Evolutionary conservation across 768 basidiomycete genomes (phyloP).

Genomic region (Termitomyces sp.): DNA sequence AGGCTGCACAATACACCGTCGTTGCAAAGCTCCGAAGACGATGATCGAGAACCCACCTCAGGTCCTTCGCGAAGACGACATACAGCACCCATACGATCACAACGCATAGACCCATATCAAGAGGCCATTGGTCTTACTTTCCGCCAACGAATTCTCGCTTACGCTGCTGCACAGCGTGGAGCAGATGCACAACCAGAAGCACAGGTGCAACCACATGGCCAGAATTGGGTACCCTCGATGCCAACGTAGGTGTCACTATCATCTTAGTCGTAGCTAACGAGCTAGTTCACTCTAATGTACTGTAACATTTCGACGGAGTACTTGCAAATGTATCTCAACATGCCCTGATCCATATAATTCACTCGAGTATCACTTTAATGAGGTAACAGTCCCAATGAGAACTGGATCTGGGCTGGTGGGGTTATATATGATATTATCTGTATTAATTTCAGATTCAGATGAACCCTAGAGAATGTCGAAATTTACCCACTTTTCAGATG

Average conservation of each 20-base stretch:
- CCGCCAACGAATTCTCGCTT: constrained; percentile 9
- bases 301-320: neutral
- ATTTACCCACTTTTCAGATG: too few species aligned
- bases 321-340: neutral
- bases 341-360: neutral
- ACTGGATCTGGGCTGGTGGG: too few species aligned
- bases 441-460: too few species aligned
- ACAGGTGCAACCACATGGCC: neutral
- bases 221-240: neutral
- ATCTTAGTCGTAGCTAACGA: too few species aligned
- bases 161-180: constrained; percentile 13
- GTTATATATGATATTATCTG: too few species aligned
- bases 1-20: constrained; percentile 1
- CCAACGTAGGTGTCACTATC: neutral
- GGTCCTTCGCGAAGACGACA: neutral
- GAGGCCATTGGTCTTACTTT: constrained; percentile 4
- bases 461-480: too few species aligned
- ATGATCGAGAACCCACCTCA: neutral
- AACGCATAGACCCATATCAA: constrained; percentile 2
- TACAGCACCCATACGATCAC: neutral
- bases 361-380: too few species aligned
- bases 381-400: too few species aligned
- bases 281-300: neutral
- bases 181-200: constrained; percentile 1
- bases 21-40: constrained; percentile 7